These are phyloP conservation scores for Colletotrichum sansevieriae DNA, from an alignment of 2,329 filamentous ascomycete species.

Conservation along the genomic window DNA sequence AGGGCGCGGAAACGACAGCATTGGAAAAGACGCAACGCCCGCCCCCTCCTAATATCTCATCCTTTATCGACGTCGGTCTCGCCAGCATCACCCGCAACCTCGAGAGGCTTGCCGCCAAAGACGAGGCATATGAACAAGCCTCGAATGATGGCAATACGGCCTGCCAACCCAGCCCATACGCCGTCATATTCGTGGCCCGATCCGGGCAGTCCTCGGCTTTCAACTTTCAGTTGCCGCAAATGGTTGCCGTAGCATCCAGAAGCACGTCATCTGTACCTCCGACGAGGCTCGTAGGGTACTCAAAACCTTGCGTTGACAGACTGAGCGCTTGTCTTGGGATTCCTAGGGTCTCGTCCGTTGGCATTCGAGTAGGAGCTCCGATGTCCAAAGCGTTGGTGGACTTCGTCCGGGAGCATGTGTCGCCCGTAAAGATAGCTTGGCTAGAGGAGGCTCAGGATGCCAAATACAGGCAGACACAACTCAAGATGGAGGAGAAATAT, in stretches of 20 bases:
- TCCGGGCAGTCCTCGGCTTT: slow-evolving; percentile 70
- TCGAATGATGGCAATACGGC: slow-evolving; percentile 42
- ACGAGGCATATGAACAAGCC: slow-evolving; percentile 51
- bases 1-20: slow-evolving; percentile 43
- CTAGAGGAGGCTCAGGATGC: slow-evolving; percentile 45
- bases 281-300: slow-evolving; percentile 73
- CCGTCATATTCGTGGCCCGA: slow-evolving; percentile 69
- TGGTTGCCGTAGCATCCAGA: slow-evolving; percentile 64
- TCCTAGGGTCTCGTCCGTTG: slow-evolving; percentile 75
- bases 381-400: slow-evolving; percentile 68
- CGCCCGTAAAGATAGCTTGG: slow-evolving; percentile 68
- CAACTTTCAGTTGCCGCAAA: slow-evolving; percentile 70
- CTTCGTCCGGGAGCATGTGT: slow-evolving; percentile 66
- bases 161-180: slow-evolving; percentile 52
- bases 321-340: slow-evolving; percentile 70
- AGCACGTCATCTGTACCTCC: slow-evolving; percentile 53
- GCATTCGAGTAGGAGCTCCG: slow-evolving; percentile 68
- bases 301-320: slow-evolving; percentile 68
- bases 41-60: slow-evolving; percentile 64
- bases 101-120: slow-evolving; percentile 22
- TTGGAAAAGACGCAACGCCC: slow-evolving; percentile 49
- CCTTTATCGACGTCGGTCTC: slow-evolving; percentile 73
- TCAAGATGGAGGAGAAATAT: slow-evolving; percentile 39
- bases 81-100: slow-evolving; percentile 73
- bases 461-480: slow-evolving; percentile 48